Conservation (phyloP, 2,329 filamentous ascomycete species). For the Apiospora rasikravindrae region DNA sequence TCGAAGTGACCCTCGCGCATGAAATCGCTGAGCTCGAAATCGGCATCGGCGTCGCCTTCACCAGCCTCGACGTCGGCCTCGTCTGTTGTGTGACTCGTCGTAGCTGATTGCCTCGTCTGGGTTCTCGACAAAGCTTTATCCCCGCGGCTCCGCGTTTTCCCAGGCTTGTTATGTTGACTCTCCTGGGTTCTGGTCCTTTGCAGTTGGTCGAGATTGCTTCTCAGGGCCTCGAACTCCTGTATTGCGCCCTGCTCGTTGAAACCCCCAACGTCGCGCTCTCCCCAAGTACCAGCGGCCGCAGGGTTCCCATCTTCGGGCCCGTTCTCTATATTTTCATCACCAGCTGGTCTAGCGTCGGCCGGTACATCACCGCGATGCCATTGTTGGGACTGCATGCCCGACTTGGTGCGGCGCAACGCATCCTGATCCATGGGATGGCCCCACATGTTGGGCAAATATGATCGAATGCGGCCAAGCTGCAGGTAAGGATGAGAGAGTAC, state of each 20-base stretch:
- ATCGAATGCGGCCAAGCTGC: background rate
- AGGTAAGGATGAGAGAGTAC: background rate
- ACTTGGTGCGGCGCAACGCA: conserved; percentile 40
- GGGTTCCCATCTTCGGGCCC: conserved; percentile 20
- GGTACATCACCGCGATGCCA: conserved; percentile 33
- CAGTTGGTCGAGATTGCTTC: conserved; percentile 41
- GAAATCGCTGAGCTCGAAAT: conserved; percentile 73
- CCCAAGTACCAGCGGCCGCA: conserved; percentile 41
- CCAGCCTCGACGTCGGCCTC: conserved; percentile 36
- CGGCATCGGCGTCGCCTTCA: conserved; percentile 58
- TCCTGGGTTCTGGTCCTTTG: conserved; percentile 43
- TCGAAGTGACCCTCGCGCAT: conserved; percentile 78
- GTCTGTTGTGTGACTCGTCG: conserved; percentile 34
- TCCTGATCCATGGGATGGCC: conserved; percentile 38
- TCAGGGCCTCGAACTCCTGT: conserved; percentile 43
- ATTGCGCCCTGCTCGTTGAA: conserved; percentile 41
- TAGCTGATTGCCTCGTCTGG: conserved; percentile 22
- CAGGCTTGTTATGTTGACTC: conserved; percentile 35
- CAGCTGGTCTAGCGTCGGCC: conserved; percentile 25
- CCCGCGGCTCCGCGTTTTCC: conserved; percentile 20
- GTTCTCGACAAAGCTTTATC: conserved; percentile 22
- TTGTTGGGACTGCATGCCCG: conserved; percentile 33
- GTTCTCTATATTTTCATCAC: conserved; percentile 2
- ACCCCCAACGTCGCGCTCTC: conserved; percentile 43
- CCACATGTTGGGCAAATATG: conserved; percentile 37